Percentiles rank a stretch among this genome's conserved stretches.
Evolutionary conservation across 768 basidiomycete genomes (phyloP).

Genomic region (Kwoniella heveanensis): DNA sequence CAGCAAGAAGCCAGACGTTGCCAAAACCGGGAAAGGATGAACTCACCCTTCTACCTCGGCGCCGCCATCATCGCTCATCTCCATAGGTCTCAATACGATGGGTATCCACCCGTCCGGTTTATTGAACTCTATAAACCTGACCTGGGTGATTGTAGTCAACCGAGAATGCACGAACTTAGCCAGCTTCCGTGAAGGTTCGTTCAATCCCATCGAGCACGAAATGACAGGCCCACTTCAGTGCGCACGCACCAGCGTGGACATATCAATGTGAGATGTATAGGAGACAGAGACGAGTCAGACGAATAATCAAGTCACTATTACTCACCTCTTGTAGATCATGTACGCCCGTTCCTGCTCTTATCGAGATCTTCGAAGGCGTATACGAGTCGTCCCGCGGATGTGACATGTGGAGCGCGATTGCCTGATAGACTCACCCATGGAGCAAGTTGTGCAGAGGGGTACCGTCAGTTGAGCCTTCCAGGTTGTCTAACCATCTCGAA

Average conservation of each 20-base stretch:
- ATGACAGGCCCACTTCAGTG: too few species aligned
- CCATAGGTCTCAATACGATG: constrained; percentile 49
- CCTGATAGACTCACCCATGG: too few species aligned
- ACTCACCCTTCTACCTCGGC: constrained; percentile 78
- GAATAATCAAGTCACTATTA: background rate
- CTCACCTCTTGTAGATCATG: constrained; percentile 92
- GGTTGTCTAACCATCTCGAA: too few species aligned
- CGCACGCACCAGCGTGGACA: too few species aligned
- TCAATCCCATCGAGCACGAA: too few species aligned
- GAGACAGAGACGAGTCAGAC: too few species aligned
- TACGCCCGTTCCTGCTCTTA: constrained; percentile 87
- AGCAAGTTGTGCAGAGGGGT: too few species aligned
- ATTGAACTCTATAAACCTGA: constrained; percentile 69
- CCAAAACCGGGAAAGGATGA: background rate
- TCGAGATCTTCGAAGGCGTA: constrained; percentile 85
- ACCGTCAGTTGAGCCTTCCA: too few species aligned
- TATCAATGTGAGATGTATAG: too few species aligned
- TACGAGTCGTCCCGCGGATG: constrained; percentile 85
- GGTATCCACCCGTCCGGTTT: constrained; percentile 93
- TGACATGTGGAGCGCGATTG: constrained; percentile 45
- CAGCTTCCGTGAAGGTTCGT: too few species aligned
- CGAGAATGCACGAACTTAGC: too few species aligned
- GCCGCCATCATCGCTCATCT: constrained; percentile 64
- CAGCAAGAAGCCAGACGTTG: too few species aligned
- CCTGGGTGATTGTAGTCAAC: constrained; percentile 26